Conservation (phyloP, 179 eudicot genomes). For the Pouteria campechiana region DNA sequence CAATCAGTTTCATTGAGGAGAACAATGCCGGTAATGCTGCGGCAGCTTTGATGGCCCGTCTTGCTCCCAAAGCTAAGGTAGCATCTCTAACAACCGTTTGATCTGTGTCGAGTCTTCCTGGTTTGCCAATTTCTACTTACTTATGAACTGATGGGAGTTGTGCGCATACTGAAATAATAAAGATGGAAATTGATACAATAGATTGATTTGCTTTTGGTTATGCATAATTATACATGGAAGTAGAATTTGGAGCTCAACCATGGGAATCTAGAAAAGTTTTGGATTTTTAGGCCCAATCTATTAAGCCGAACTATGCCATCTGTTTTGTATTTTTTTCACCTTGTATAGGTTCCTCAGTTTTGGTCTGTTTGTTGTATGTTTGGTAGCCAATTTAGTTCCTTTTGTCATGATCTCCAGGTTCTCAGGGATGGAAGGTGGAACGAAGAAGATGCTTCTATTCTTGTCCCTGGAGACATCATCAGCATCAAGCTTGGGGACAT, state of each 20-base stretch:
- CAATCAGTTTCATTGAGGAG: conserved; percentile 88
- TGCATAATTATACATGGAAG: too few species aligned
- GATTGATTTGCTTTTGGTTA: neutral
- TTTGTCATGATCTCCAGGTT: conserved; percentile 28
- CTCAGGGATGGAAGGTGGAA: conserved; percentile 73
- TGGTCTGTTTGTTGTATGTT: too few species aligned
- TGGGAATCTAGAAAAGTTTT: too few species aligned
- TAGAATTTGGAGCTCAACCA: too few species aligned
- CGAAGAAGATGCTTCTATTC: conserved; percentile 73
- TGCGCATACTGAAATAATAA: neutral
- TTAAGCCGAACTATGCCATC: too few species aligned
- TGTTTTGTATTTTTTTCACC: too few species aligned
- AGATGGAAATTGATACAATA: neutral
- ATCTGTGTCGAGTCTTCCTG: neutral
- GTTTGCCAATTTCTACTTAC: neutral
- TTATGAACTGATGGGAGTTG: neutral
- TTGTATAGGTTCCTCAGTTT: too few species aligned
- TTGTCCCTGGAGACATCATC: conserved; percentile 81
- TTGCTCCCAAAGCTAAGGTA: conserved; percentile 96
- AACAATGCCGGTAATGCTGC: conserved; percentile 98
- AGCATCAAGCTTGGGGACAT: conserved; percentile 88
- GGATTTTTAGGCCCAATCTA: too few species aligned
- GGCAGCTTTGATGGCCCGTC: conserved; percentile 93
- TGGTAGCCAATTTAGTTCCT: too few species aligned
- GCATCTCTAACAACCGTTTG: neutral